Evolutionary conservation across 805 yeast species (phyloP), one percentile per base, ranked within the genome.

Genomic region (Cyberlindnera petersonii): DNA sequence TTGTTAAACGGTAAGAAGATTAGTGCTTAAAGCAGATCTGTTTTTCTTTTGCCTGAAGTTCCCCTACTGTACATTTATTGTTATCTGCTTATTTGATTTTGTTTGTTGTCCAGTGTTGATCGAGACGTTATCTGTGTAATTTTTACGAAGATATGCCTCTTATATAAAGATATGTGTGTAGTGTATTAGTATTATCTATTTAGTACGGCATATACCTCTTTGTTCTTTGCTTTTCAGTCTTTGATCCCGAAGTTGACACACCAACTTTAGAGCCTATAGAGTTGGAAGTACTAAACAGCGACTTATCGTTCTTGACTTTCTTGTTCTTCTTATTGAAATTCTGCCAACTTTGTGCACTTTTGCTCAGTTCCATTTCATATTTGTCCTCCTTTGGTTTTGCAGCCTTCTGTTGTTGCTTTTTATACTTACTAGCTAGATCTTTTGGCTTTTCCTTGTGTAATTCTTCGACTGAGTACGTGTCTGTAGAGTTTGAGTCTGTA

Each of bases 1-100:
- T 68, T 88, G 56, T 81, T 88, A 79, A 81, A 82, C 51, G 94
- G 94, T 21, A 85, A 82, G 57, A 75, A 66, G 50, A 58, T 64
- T 31, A 54, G 62, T 35, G 65, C 68, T 16, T 53, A 32, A 36
- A 4, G n/a, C 4, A 8, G 6, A 18, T 8, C n/a, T 29, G 15
- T 29, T 18, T 11, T 13, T 19, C 16, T 13, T 10, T 6, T 17
- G 9, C 5, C n/a, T n/a, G n/a, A n/a, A n/a, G 9, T 6, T 19
- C 13, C 33, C 20, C 9, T 9, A n/a, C 10, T 26, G 16, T 8
- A 16, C 11, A 11, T 26, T 24, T 30, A 28, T n/a, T 35, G 6
- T 20, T 13, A 8, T 14, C n/a, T 16, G 11, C 6, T 7, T 13
- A 6, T 26, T 26, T 20, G 7, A 16, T 14, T 24, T 32, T 13